Conservation (phyloP, 2,329 filamentous ascomycete species). For the Aspergillus jensenii region DNA sequence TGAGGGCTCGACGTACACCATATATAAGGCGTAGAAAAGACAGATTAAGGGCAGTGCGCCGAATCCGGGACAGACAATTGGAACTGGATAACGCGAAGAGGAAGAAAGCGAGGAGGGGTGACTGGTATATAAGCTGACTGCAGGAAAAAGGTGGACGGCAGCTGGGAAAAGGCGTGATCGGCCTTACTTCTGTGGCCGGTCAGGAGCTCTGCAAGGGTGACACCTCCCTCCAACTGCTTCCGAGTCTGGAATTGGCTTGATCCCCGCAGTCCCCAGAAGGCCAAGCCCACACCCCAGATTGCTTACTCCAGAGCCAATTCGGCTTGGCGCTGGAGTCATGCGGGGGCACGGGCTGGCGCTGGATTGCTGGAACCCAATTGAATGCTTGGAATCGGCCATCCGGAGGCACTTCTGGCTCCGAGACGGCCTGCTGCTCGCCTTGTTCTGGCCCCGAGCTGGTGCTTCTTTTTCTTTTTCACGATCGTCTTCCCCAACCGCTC, state of each 20-base stretch:
- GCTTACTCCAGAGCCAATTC: neutral
- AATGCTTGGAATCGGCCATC: neutral
- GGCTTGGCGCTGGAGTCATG: neutral
- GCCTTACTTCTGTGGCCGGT: conserved; percentile 1
- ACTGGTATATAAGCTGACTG: neutral
- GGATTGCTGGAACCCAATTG: neutral
- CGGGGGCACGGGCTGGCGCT: neutral
- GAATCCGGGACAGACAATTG: neutral
- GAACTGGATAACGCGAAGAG: neutral
- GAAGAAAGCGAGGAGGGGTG: neutral
- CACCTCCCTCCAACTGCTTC: neutral
- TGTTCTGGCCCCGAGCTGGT: neutral
- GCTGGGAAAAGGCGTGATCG: neutral
- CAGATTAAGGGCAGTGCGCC: neutral
- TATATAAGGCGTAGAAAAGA: too few species aligned
- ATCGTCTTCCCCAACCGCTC: neutral
- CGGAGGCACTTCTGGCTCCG: conserved; percentile 2
- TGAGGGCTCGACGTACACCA: too few species aligned
- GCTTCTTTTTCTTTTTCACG: neutral
- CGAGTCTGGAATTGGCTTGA: neutral
- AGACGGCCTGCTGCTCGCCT: neutral
- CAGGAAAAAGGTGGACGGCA: neutral
- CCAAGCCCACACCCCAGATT: conserved; percentile 2
- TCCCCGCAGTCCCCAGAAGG: conserved; percentile 3
- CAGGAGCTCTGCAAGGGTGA: neutral